Evolutionary conservation across 495 filamentous ascomycete genomes (phyloP).

Genomic region (Podospora comata): DNA sequence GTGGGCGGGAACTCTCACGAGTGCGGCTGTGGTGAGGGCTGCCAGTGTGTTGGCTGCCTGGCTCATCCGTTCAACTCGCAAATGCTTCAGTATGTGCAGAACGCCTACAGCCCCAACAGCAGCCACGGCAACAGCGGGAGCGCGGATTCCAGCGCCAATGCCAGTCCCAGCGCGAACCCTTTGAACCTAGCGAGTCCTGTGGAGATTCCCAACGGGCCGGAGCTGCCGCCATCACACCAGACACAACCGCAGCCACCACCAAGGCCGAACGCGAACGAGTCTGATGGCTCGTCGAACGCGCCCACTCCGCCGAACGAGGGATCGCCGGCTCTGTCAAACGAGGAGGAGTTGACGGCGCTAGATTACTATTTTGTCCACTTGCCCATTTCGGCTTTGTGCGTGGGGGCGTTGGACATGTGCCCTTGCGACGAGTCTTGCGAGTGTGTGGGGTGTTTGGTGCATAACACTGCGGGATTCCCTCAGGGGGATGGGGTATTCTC

Average conservation of each 20-base stretch:
- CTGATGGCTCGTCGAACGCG: constrained; percentile 25
- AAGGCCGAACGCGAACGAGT: constrained; percentile 7
- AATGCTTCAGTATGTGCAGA: constrained; percentile 60
- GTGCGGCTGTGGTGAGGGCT: constrained; percentile 64
- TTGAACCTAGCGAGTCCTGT: not conserved
- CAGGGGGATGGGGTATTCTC: not conserved
- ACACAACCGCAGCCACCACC: not conserved
- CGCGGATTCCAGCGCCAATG: constrained; percentile 12
- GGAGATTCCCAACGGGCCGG: not conserved
- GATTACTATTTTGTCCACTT: constrained; percentile 53
- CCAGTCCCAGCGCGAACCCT: constrained; percentile 15
- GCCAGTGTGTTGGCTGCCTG: constrained; percentile 66
- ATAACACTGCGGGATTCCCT: constrained; percentile 4
- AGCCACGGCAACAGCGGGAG: constrained; percentile 10
- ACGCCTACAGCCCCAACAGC: constrained; percentile 26
- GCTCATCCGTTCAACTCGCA: constrained; percentile 69
- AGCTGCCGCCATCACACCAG: not conserved
- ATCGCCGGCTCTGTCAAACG: constrained; percentile 29
- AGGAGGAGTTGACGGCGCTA: constrained; percentile 44
- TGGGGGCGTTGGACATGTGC: constrained; percentile 40
- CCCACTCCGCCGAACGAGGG: constrained; percentile 37
- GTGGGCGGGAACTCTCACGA: constrained; percentile 42
- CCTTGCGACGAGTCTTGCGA: constrained; percentile 53
- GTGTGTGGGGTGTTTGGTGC: constrained; percentile 47
- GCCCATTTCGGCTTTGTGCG: constrained; percentile 35